These are phyloP conservation scores for Pyrenochaeta sp. DNA, from an alignment of 2,329 filamentous ascomycete genomes.

Conservation along the genomic window DNA sequence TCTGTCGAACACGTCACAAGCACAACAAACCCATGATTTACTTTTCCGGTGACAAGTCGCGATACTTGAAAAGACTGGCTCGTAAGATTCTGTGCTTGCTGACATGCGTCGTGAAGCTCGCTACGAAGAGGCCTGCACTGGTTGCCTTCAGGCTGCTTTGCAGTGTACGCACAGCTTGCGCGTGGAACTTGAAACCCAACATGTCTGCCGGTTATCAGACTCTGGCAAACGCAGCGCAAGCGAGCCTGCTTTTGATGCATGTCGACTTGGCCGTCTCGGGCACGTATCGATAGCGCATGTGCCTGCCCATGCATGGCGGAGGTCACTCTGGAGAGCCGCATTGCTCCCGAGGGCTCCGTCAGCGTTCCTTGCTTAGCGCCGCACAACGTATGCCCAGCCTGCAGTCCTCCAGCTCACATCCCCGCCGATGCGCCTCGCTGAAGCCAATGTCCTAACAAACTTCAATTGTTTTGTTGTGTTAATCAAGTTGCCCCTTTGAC, in stretches of 20 bases:
- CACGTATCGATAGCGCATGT: constrained; percentile 1
- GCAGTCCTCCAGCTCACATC: constrained; percentile 10
- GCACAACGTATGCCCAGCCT: constrained; percentile 13
- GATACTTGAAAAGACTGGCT: no score
- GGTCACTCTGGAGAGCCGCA: constrained; percentile 1
- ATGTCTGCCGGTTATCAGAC: no score
- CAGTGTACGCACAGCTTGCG: no score
- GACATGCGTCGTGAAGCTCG: no score
- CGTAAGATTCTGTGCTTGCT: no score
- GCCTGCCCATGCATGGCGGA: background rate
- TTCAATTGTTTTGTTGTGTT: constrained; percentile 1
- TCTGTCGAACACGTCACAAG: no score
- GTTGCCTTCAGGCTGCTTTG: no score
- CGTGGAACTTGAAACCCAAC: no score
- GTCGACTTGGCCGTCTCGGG: background rate
- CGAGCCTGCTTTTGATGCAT: background rate
- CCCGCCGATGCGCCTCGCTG: constrained; percentile 15
- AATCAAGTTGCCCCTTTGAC: background rate
- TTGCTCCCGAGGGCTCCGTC: background rate
- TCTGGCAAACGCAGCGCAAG: no score
- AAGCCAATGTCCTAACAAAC: constrained; percentile 1
- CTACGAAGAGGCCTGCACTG: no score
- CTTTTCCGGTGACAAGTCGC: no score
- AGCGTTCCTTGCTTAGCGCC: background rate
- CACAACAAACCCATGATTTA: no score